These are phyloP conservation scores for Linum trigynum DNA, from an alignment of 345 rosid genomes.

Conservation along the genomic window DNA sequence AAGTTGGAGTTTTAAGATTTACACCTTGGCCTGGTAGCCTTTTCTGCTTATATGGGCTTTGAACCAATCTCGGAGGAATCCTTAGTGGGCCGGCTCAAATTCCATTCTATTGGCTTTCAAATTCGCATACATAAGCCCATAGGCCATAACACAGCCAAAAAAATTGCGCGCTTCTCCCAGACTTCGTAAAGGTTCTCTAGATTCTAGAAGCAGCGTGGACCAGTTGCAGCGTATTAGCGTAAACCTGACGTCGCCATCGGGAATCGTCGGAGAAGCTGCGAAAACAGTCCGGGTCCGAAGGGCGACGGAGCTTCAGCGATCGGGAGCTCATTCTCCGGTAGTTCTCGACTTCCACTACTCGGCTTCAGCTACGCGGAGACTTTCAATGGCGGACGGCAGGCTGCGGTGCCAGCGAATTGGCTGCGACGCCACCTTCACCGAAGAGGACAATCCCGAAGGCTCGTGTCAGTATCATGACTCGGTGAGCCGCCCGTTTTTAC, in stretches of 20 bases:
- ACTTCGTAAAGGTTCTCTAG: background rate
- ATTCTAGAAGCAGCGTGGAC: background rate
- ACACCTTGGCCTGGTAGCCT: no score
- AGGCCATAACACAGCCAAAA: background rate
- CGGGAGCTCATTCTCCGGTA: background rate
- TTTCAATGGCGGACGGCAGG: conserved; percentile 21
- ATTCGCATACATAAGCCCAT: no score
- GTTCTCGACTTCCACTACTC: conserved; percentile 5
- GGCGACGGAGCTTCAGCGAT: background rate
- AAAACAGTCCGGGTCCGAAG: background rate
- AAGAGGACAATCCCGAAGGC: conserved; percentile 69
- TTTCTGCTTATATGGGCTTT: no score
- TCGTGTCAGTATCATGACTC: conserved; percentile 74
- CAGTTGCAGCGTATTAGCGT: background rate
- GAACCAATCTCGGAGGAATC: no score
- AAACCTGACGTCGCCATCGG: background rate
- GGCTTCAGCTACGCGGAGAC: background rate
- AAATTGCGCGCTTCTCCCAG: background rate
- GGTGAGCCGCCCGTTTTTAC: conserved; percentile 21
- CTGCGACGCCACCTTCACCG: conserved; percentile 74
- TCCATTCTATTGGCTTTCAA: no score
- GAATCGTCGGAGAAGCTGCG: background rate
- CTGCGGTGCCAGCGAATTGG: conserved; percentile 84
- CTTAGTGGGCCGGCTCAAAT: no score
- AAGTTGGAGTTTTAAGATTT: no score